Evolutionary conservation across 2,329 filamentous ascomycete genomes (phyloP).

Genomic region (Colletotrichum sp.): DNA sequence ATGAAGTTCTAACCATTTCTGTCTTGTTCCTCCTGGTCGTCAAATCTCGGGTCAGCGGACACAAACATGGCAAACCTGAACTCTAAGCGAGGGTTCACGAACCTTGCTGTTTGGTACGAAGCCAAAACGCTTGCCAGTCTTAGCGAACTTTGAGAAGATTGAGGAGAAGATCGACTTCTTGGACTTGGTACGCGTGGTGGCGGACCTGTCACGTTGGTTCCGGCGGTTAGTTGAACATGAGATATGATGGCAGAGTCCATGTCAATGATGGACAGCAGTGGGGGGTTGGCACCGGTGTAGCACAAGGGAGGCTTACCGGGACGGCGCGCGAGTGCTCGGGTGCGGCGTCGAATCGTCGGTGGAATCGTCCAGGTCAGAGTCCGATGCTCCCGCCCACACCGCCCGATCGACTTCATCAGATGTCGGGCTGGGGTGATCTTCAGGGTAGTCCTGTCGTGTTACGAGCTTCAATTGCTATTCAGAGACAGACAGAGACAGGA

Average conservation of each 20-base stretch:
- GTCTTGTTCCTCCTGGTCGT: constrained; percentile 30
- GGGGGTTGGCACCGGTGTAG: background rate
- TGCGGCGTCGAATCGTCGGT: constrained; percentile 1
- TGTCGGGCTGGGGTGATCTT: constrained; percentile 14
- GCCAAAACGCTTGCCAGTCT: constrained; percentile 8
- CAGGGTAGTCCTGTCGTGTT: background rate
- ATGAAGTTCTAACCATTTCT: constrained; percentile 28
- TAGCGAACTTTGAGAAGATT: constrained; percentile 10
- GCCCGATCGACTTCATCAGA: constrained; percentile 11
- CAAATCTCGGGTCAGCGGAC: background rate
- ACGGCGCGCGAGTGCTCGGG: background rate
- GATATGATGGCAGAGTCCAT: background rate
- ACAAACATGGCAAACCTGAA: background rate
- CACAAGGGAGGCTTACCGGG: background rate
- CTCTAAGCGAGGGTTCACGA: background rate
- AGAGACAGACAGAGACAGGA: background rate
- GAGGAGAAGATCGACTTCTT: constrained; percentile 8
- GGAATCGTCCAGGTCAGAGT: constrained; percentile 2
- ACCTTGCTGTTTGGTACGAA: constrained; percentile 19
- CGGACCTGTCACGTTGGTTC: background rate
- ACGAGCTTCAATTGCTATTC: background rate
- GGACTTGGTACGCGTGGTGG: background rate
- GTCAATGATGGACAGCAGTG: background rate
- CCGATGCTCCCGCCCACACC: constrained; percentile 13
- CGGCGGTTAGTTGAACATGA: background rate